Evolutionary conservation across 352 stramenopile genomes (phyloP), one percentile per base, ranked within the genome.

Genomic region (Globisporangium ultimum): DNA sequence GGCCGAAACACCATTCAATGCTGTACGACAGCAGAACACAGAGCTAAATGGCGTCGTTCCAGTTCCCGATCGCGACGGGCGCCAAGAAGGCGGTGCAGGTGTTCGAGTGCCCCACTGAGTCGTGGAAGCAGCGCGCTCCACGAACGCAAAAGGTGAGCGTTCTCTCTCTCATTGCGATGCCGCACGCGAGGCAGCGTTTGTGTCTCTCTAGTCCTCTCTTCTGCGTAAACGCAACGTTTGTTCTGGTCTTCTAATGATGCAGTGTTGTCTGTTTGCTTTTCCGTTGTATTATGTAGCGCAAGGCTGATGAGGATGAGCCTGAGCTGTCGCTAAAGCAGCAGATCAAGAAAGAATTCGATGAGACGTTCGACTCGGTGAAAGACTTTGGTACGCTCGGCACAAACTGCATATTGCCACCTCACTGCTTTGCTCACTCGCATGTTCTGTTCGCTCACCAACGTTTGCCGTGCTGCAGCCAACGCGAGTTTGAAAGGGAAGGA

Each of bases 21-120:
- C 10, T n/a, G 38, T 3, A 48, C 2, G 38, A 18, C 21, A 54
- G 38, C 40, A 43, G n/a, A 40, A 15, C 21, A 40, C 38, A 42
- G 45, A 48, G 38, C 5, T 2, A 22, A 34, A 64, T 64, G 52
- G 77, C 78, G 74, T 57, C 73, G 73, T 82, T 86, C 57, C 74
- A 83, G 64, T 91, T 91, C 61, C 82, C 82, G 38, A 81, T 91
- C 51, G 74, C 82, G 24, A 87, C 68, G 49, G 77, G 78, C 66
- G 84, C 89, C 68, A 89, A 88, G 76, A 89, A 87, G 68, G 50
- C 65, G 52, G 80, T 94, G 56, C 66, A 92, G 49, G 80, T 92
- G 28, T 91, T 91, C 43, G 74, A 84, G 63, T 92, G 84, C 57
- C 83, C 83, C 14, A 63, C 76, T 11, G 80, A 89, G 69, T 72